Percentiles rank a stretch among this genome's conserved stretches.
These are phyloP conservation scores for Arthroderma sp. DNA, from an alignment of 2,329 filamentous ascomycete species.

Conservation along the genomic window DNA sequence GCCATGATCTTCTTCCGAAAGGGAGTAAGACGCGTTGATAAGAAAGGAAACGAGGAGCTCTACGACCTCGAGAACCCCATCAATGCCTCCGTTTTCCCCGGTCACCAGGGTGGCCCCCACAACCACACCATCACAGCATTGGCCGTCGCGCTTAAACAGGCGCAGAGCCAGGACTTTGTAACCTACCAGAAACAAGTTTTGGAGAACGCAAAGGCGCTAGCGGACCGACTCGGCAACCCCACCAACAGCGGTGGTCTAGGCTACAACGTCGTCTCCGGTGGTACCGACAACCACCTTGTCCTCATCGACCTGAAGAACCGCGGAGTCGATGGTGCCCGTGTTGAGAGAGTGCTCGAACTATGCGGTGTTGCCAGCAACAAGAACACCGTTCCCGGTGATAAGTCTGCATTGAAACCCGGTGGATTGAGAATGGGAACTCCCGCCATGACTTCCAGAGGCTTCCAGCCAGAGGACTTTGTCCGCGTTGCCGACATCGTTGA, in stretches of 20 bases:
- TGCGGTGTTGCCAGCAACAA: slow-evolving; percentile 98
- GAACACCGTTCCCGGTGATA: slow-evolving; percentile 94
- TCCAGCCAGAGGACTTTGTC: slow-evolving; percentile 75
- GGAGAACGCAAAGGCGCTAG: slow-evolving; percentile 83
- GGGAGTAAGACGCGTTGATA: slow-evolving; percentile 82
- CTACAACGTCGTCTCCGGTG: slow-evolving; percentile 89
- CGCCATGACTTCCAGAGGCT: slow-evolving; percentile 95
- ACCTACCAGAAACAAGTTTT: slow-evolving; percentile 87
- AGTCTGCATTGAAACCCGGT: slow-evolving; percentile 81
- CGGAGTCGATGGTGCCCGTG: slow-evolving; percentile 76
- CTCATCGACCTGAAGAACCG: slow-evolving; percentile 84
- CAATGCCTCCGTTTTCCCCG: slow-evolving; percentile 98
- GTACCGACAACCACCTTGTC: slow-evolving; percentile 96
- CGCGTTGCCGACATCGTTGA: slow-evolving; percentile 77
- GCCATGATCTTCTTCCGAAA: slow-evolving; percentile 99
- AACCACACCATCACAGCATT: slow-evolving; percentile 99
- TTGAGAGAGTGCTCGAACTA: slow-evolving; percentile 80
- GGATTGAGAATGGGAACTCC: slow-evolving; percentile 90
- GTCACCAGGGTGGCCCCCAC: slow-evolving; percentile 95
- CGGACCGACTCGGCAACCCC: slow-evolving; percentile 56
- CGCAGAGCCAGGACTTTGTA: slow-evolving; percentile 78
- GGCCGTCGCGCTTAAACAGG: slow-evolving; percentile 89
- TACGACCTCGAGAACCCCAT: slow-evolving; percentile 94
- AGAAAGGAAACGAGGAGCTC: slow-evolving; percentile 75
- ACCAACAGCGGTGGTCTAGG: slow-evolving; percentile 58